Evolutionary conservation across 177 flowering plant species (phyloP), one percentile per base, ranked within the genome.

Genomic region (Telopea speciosissima): DNA sequence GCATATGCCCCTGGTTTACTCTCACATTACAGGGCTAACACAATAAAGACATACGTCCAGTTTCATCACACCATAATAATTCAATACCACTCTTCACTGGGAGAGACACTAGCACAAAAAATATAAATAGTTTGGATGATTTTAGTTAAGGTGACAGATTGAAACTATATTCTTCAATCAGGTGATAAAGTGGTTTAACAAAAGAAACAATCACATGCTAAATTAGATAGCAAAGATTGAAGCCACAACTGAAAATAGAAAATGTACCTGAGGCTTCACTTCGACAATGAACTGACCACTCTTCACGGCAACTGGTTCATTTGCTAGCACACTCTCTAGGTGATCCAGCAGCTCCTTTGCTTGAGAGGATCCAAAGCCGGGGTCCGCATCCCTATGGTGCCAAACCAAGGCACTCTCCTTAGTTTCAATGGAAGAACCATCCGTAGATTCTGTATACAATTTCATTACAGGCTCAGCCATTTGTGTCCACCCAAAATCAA

Each of bases 271-370:
- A 73, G 75, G 75, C 23, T 73, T 73, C 66, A 73, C 75, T 73
- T 73, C 75, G 9, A 73, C 72, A 63, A 73, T 73, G 66, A 68
- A 73, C 56, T 68, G 72, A 16, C 72, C 72, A 49, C 76, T 65
- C 68, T 73, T 73, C 68, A 73, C 76, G 17, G 76, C 76, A 54
- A 73, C 76, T 24, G 76, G 71, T 73, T 73, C 75, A 63, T 73
- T 73, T 28, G 75, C 75, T 25, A 73, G 62, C 22, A 73, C 75
- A 62, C 75, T 73, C 60, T 73, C 75, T 40, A 73, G 36, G 68
- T 73, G 75, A 60, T 73, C 75, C 24, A 73, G 52, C 72, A 73
- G 68, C 65, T 73, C 76, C 58, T 73, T 73, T n/a, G 76, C 76
- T 21, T 73, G 76, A 28, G 56, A n/a, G 52, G 76, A 73, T 28